Evolutionary conservation across 805 yeast species (phyloP).

Genomic region (Myxozyma neotropica): DNA sequence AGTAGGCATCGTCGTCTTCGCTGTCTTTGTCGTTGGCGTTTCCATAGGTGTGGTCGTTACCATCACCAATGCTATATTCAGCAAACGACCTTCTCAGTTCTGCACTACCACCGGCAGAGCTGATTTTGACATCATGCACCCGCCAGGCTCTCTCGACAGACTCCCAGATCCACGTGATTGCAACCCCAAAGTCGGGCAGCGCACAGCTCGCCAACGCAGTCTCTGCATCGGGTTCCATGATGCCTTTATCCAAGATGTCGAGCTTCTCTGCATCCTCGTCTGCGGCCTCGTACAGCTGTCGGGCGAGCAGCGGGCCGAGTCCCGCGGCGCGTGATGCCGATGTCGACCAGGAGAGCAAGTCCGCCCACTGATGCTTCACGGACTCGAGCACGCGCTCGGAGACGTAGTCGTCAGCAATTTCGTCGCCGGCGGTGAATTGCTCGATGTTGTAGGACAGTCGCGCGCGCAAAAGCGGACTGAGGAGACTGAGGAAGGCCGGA

Average conservation of each 20-base stretch:
- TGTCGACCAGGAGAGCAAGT: slow-evolving; percentile 22
- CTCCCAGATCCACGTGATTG: slow-evolving; percentile 18
- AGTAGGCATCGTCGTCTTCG: slow-evolving; percentile 32
- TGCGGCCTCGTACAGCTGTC: slow-evolving; percentile 17
- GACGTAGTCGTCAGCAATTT: neutral
- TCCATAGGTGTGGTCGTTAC: neutral
- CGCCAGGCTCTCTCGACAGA: slow-evolving; percentile 21
- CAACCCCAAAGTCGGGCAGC: slow-evolving; percentile 6
- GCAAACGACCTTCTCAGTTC: neutral
- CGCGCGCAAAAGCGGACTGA: slow-evolving; percentile 28
- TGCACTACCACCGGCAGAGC: neutral
- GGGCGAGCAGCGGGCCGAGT: slow-evolving; percentile 19
- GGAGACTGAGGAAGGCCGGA: slow-evolving; percentile 9
- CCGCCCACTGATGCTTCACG: slow-evolving; percentile 19
- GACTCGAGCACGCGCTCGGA: neutral
- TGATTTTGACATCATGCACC: slow-evolving; percentile 13
- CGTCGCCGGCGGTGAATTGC: neutral
- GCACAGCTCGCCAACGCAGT: slow-evolving; percentile 6
- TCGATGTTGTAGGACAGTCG: slow-evolving; percentile 20
- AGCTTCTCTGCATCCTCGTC: neutral
- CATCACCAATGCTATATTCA: neutral
- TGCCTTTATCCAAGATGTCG: neutral
- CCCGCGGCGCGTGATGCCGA: slow-evolving; percentile 3
- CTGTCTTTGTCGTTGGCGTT: slow-evolving; percentile 15
- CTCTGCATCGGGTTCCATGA: slow-evolving; percentile 20